Evolutionary conservation across 352 stramenopile genomes (phyloP).

Genomic region (Globisporangium uncinulatum): DNA sequence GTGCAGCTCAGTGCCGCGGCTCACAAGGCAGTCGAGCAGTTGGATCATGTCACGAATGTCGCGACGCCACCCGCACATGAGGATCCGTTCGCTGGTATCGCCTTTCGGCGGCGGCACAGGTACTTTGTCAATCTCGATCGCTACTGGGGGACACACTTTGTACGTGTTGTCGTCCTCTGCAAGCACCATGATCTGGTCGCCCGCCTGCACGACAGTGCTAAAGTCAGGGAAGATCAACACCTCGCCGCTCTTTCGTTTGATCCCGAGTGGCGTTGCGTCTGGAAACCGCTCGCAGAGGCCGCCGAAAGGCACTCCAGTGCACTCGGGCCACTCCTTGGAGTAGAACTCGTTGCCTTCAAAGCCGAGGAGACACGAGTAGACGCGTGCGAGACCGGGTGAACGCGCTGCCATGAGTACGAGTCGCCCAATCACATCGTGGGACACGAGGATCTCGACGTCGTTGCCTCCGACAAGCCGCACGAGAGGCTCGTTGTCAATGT

Average conservation of each 20-base stretch:
- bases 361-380: conserved; percentile 67
- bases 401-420: conserved; percentile 83
- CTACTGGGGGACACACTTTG: conserved; percentile 39
- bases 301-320: conserved; percentile 56
- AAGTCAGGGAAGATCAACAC: conserved; percentile 54
- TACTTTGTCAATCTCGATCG: conserved; percentile 32
- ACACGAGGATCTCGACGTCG: conserved; percentile 79
- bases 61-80: conserved; percentile 87
- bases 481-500: conserved; percentile 85
- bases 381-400: conserved; percentile 67
- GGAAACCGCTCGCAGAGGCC: conserved; percentile 70
- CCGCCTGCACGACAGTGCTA: conserved; percentile 24
- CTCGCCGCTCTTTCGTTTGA: conserved; percentile 53
- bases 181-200: conserved; percentile 77
- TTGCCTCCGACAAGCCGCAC: conserved; percentile 73
- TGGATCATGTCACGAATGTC: conserved; percentile 89
- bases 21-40: conserved; percentile 69
- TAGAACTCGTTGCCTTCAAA: conserved; percentile 90
- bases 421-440: conserved; percentile 86
- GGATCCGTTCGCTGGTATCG: conserved; percentile 45
- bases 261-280: conserved; percentile 73
- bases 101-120: conserved; percentile 20
- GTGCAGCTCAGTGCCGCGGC: conserved; percentile 57
- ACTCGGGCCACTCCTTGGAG: conserved; percentile 83
- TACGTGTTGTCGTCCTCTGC: conserved; percentile 89